Evolutionary conservation across 2,329 filamentous ascomycete species (phyloP).

Genomic region (Hypoxylon sp.): DNA sequence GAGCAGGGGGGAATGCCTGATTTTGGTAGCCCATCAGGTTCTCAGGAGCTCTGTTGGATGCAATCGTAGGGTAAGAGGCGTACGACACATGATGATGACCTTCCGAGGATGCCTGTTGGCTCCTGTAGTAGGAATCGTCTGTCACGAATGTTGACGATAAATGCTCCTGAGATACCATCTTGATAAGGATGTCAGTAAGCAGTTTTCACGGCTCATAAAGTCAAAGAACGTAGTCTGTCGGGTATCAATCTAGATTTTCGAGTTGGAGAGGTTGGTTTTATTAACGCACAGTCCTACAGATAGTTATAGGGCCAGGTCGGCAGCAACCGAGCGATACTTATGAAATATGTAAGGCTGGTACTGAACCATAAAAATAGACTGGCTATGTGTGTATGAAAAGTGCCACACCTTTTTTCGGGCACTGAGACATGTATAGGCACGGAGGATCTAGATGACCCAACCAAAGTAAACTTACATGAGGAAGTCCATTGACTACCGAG

Average conservation of each 20-base stretch:
- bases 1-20: slow-evolving; percentile 46
- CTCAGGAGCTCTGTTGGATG: slow-evolving; percentile 41
- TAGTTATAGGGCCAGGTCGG: slow-evolving; percentile 13
- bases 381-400: slow-evolving; percentile 16
- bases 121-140: slow-evolving; percentile 47
- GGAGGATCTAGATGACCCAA: slow-evolving; percentile 36
- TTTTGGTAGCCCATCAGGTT: slow-evolving; percentile 45
- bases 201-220: slow-evolving; percentile 5
- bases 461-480: slow-evolving; percentile 47
- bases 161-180: slow-evolving; percentile 49
- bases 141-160: slow-evolving; percentile 45
- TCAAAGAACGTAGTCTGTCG: slow-evolving; percentile 13
- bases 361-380: slow-evolving; percentile 39
- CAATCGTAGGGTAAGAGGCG: slow-evolving; percentile 42
- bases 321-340: slow-evolving; percentile 16
- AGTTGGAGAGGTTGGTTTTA: slow-evolving; percentile 35
- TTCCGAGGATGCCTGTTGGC: slow-evolving; percentile 41
- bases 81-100: slow-evolving; percentile 46
- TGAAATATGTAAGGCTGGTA: slow-evolving; percentile 24
- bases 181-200: slow-evolving; percentile 37
- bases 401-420: slow-evolving; percentile 33
- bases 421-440: slow-evolving; percentile 23
- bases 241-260: slow-evolving; percentile 3
- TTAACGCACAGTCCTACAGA: slow-evolving; percentile 27
- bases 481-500: slow-evolving; percentile 40